Conservation (phyloP, 2,329 filamentous ascomycete genomes). For the Alternaria sp. region DNA sequence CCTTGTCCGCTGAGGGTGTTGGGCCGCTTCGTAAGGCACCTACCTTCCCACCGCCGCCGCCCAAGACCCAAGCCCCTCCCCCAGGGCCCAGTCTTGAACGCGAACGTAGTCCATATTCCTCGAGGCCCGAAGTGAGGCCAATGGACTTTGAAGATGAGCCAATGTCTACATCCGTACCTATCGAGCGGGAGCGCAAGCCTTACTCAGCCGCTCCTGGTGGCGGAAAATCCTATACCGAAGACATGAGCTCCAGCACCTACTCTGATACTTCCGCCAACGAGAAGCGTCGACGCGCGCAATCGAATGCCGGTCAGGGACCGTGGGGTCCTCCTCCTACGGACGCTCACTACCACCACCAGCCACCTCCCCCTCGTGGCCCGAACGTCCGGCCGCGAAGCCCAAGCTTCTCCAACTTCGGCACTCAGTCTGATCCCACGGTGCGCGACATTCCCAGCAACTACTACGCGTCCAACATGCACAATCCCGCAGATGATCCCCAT, state of each 20-base stretch:
- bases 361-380: conserved; percentile 30
- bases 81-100: conserved; percentile 37
- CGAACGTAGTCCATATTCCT: conserved; percentile 44
- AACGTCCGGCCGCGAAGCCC: conserved; percentile 41
- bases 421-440: conserved; percentile 42
- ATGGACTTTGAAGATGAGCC: conserved; percentile 45
- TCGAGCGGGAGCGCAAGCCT: conserved; percentile 71
- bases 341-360: conserved; percentile 25
- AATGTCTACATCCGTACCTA: conserved; percentile 54
- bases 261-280: conserved; percentile 31
- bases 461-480: conserved; percentile 42
- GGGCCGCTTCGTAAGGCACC: conserved; percentile 44
- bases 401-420: conserved; percentile 43
- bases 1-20: conserved; percentile 60
- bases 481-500: conserved; percentile 39
- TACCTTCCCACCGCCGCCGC: conserved; percentile 45
- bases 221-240: conserved; percentile 62
- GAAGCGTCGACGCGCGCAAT: conserved; percentile 40
- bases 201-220: conserved; percentile 65
- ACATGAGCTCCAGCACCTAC: conserved; percentile 29
- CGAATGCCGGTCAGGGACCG: conserved; percentile 39
- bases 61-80: conserved; percentile 24
- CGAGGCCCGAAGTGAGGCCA: conserved; percentile 28
- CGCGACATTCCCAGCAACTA: conserved; percentile 39
- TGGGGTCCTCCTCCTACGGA: conserved; percentile 30